Percentiles rank a stretch among this genome's conserved stretches.
Conservation (phyloP, 2,329 filamentous ascomycete genomes). For the Tympanopsis confertula region DNA sequence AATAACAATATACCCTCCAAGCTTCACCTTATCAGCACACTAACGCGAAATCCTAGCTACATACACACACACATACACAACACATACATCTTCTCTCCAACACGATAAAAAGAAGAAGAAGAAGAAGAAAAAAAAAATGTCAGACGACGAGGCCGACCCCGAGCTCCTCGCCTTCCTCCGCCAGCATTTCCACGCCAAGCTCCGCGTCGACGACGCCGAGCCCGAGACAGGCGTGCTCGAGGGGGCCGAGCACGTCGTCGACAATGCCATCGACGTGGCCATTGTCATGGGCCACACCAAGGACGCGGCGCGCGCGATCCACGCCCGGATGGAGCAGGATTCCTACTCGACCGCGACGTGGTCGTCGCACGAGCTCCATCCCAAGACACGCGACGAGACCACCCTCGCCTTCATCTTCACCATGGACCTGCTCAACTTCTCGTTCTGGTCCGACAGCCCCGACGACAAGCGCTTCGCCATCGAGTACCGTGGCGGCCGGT, state of each 20-base stretch:
- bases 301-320: slow-evolving; percentile 68
- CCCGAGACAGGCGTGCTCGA: slow-evolving; percentile 74
- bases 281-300: slow-evolving; percentile 76
- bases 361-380: slow-evolving; percentile 82
- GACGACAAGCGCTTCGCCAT: slow-evolving; percentile 70
- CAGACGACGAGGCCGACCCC: slow-evolving; percentile 80
- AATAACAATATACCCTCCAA: no score
- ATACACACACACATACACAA: no score
- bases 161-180: slow-evolving; percentile 80
- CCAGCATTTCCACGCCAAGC: slow-evolving; percentile 59
- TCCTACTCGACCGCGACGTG: slow-evolving; percentile 75
- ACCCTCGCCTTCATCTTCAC: slow-evolving; percentile 90
- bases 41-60: no score
- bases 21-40: no score
- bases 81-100: no score
- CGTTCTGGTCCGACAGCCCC: slow-evolving; percentile 73
- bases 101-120: no score
- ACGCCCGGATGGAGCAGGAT: slow-evolving; percentile 71
- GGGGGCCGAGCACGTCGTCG: slow-evolving; percentile 74
- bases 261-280: slow-evolving; percentile 87
- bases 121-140: no score
- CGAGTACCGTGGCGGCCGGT: slow-evolving; percentile 67
- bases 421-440: slow-evolving; percentile 95
- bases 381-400: slow-evolving; percentile 65
- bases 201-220: slow-evolving; percentile 36